Base-by-base conservation (phyloP, 1,139 yeast species). In the Magnusiomyces fungicola region DNA sequence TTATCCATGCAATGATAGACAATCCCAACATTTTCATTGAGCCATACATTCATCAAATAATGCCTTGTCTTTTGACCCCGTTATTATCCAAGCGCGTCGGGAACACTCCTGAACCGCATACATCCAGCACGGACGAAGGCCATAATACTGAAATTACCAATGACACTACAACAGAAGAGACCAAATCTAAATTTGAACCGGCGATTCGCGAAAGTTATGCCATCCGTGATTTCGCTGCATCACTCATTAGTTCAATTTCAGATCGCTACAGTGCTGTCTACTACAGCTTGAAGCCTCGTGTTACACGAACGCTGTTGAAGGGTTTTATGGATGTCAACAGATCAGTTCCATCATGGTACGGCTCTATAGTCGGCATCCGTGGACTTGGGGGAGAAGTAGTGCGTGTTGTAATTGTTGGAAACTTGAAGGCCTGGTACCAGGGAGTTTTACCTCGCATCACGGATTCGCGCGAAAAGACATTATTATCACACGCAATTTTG, bases 41-140 rank as follows among this genome's bases (percentile, higher is more conserved):
- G 58, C 98, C 98, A 12, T 94, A 92, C 61, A 90, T 94, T 47
- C 98, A 94, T 68, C 94, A 96, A 1, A 73, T 94, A 58, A 88
- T 92, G 88, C 98, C 99, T 22, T 87, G 97, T 56, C 83, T 92
- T 34, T 73, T 94, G 57, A 94, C 99, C 0, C 74, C 94, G 30
- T 73, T 94, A 47, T 74, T 94, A 53, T 97, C 97, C 1, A 90
- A 89, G 62, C 78, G 87, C 55, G 78, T 92, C n/a, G 97, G 97
- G 0, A 78, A 83, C 1, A 54, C 56, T 39, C 61, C 68, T 2
- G 51, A 54, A 2, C 60, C 69, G 23, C n/a, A n/a, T 68, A n/a
- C n/a, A n/a, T n/a, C n/a, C n/a, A n/a, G n/a, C n/a, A n/a, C 68
- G 49, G 74, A 72, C 41, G n/a, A n/a, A n/a, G 10, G 10, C 16